Conservation (phyloP, 2,329 filamentous ascomycete genomes). For the Cordyceps pruinosa region DNA sequence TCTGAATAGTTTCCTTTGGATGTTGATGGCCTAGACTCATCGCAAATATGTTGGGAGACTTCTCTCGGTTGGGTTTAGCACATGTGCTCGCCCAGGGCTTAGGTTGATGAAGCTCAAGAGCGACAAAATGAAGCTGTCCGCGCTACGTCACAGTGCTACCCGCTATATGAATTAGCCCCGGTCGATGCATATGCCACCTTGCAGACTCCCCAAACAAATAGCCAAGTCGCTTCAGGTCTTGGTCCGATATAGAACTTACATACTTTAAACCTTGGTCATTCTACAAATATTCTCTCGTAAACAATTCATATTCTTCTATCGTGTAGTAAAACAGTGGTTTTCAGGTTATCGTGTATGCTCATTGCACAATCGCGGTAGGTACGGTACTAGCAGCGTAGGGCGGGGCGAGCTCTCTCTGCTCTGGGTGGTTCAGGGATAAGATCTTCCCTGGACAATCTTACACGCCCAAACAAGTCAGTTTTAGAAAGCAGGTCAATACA, state of each 20-base stretch:
- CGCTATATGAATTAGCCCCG: constrained; percentile 13
- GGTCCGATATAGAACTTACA: neutral
- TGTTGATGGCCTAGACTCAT: neutral
- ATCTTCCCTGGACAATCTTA: constrained; percentile 13
- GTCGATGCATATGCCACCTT: constrained; percentile 9
- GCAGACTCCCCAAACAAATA: neutral
- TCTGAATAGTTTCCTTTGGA: neutral
- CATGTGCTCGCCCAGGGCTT: neutral
- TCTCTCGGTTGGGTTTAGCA: neutral
- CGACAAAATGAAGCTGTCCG: neutral
- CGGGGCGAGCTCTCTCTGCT: neutral
- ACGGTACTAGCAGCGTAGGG: neutral
- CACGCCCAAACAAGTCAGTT: neutral
- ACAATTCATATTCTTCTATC: neutral
- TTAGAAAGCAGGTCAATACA: neutral
- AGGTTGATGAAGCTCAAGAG: neutral
- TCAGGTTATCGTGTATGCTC: neutral
- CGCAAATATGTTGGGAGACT: neutral
- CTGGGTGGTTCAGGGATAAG: neutral
- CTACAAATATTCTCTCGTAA: too few relatives aligned
- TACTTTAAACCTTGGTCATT: neutral
- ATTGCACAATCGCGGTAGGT: neutral
- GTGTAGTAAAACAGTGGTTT: neutral
- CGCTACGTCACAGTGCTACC: constrained; percentile 10
- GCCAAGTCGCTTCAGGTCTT: too few relatives aligned